phyloP scores from a whole-genome alignment of 768 basidiomycete genomes.

The Cubamyces sp. region DNA sequence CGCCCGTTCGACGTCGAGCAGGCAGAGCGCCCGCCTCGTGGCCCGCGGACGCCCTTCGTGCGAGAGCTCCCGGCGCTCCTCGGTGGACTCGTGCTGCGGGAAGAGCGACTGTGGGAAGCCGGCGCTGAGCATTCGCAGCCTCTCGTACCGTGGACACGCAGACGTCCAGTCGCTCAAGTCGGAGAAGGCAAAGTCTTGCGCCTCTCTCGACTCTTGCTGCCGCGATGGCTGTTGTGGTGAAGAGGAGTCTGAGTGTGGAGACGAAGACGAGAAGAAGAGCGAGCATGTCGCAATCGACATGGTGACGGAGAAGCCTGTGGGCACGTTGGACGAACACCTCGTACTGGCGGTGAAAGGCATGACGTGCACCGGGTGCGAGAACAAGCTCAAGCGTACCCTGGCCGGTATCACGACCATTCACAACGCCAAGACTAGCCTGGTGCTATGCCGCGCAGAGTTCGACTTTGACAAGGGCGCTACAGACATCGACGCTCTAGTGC shows the following conservation, averaged over 20 bases:
- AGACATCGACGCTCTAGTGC: conserved; percentile 29
- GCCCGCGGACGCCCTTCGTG: conserved; percentile 1
- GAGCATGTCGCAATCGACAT: conserved; percentile 19
- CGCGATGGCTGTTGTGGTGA: conserved; percentile 24
- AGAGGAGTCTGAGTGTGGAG: neutral
- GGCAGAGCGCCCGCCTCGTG: conserved; percentile 2
- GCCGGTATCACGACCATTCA: conserved; percentile 24
- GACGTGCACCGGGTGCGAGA: conserved; percentile 39
- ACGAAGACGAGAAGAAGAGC: conserved; percentile 7
- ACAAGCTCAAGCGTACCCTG: conserved; percentile 33
- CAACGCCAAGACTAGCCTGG: conserved; percentile 37
- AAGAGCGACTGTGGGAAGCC: conserved; percentile 20
- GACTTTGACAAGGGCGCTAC: conserved; percentile 29
- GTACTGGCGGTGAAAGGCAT: conserved; percentile 35
- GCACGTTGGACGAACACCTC: conserved; percentile 18
- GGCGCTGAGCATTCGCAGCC: conserved; percentile 13
- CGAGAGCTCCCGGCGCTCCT: conserved; percentile 12
- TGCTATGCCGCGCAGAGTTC: conserved; percentile 36
- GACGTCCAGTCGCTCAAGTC: neutral
- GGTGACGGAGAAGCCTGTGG: conserved; percentile 8
- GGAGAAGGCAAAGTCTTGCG: conserved; percentile 5
- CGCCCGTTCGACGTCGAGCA: conserved; percentile 9
- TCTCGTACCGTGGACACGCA: conserved; percentile 12
- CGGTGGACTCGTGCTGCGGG: conserved; percentile 29
- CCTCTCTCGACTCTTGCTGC: conserved; percentile 26